These are phyloP conservation scores for Aspergillus campestris DNA, from an alignment of 495 filamentous ascomycete species.

Conservation along the genomic window DNA sequence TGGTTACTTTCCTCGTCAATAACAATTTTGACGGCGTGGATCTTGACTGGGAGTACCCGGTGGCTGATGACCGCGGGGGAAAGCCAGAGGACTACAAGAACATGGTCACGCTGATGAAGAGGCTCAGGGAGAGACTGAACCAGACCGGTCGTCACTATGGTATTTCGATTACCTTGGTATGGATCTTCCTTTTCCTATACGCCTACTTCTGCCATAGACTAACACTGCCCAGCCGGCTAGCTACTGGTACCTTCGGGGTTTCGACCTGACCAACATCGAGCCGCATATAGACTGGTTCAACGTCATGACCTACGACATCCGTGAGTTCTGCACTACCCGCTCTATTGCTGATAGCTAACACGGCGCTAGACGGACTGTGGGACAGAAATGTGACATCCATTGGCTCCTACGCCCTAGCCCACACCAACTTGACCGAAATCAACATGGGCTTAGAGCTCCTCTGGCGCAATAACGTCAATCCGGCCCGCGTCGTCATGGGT, in stretches of 20 bases:
- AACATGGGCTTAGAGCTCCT: slow-evolving; percentile 23
- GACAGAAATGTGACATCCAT: slow-evolving; percentile 9
- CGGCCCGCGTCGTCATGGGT: slow-evolving; percentile 31
- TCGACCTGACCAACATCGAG: slow-evolving; percentile 34
- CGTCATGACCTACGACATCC: slow-evolving; percentile 43
- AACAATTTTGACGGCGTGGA: slow-evolving; percentile 49
- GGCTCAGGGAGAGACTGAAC: slow-evolving; percentile 29
- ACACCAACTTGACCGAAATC: slow-evolving; percentile 38
- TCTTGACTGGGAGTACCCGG: slow-evolving; percentile 45
- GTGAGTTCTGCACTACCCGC: slow-evolving; percentile 11
- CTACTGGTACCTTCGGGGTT: slow-evolving; percentile 37
- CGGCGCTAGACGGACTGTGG: slow-evolving; percentile 17
- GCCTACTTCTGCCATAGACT: slow-evolving; percentile 11
- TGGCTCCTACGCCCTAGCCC: slow-evolving; percentile 14
- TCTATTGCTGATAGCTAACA: not conserved
- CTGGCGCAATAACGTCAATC: slow-evolving; percentile 29
- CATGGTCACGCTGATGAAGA: slow-evolving; percentile 30
- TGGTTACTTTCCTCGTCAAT: slow-evolving; percentile 33
- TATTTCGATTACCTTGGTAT: slow-evolving; percentile 20
- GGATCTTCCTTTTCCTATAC: not conserved
- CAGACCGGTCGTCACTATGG: slow-evolving; percentile 24
- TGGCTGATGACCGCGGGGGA: slow-evolving; percentile 29
- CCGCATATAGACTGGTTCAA: slow-evolving; percentile 40
- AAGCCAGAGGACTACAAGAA: slow-evolving; percentile 31
- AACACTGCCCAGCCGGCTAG: slow-evolving; percentile 12